phyloP scores from a whole-genome alignment of 805 yeast species.

The Lipomyces yamadae region DNA sequence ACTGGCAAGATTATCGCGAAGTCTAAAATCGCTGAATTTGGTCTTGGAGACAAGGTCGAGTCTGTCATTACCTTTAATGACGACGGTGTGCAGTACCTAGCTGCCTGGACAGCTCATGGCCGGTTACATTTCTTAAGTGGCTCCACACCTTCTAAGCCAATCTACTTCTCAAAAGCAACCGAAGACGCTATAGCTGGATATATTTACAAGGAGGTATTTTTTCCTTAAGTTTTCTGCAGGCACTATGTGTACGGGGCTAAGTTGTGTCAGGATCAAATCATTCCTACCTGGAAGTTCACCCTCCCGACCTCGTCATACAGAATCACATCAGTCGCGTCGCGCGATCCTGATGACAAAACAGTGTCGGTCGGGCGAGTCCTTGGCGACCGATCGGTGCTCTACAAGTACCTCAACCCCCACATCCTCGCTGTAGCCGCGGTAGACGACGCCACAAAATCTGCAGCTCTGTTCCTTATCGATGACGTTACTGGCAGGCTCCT shows the following conservation, averaged over 20 bases:
- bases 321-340: constrained; percentile 50
- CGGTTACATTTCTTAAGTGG: constrained; percentile 16
- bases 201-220: constrained; percentile 16
- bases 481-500: constrained; percentile 70
- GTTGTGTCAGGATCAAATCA: constrained; percentile 23
- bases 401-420: constrained; percentile 83
- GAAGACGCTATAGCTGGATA: constrained; percentile 35
- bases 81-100: constrained; percentile 16
- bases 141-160: constrained; percentile 13
- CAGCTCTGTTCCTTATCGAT: constrained; percentile 65
- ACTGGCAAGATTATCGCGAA: constrained; percentile 14
- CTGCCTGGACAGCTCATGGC: constrained; percentile 31
- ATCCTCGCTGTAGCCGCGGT: constrained; percentile 58
- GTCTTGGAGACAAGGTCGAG: constrained; percentile 28
- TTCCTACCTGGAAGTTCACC: constrained; percentile 50
- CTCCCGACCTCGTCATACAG: constrained; percentile 44
- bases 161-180: constrained; percentile 29
- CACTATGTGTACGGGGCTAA: background rate
- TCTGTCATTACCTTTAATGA: constrained; percentile 14
- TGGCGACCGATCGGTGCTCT: constrained; percentile 72
- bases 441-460: constrained; percentile 40
- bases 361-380: constrained; percentile 71
- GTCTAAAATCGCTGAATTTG: constrained; percentile 3
- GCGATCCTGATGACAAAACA: constrained; percentile 50
- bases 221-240: background rate